Base-by-base conservation (phyloP, 2,329 filamentous ascomycete species). In the Ophiostoma ulmi region DNA sequence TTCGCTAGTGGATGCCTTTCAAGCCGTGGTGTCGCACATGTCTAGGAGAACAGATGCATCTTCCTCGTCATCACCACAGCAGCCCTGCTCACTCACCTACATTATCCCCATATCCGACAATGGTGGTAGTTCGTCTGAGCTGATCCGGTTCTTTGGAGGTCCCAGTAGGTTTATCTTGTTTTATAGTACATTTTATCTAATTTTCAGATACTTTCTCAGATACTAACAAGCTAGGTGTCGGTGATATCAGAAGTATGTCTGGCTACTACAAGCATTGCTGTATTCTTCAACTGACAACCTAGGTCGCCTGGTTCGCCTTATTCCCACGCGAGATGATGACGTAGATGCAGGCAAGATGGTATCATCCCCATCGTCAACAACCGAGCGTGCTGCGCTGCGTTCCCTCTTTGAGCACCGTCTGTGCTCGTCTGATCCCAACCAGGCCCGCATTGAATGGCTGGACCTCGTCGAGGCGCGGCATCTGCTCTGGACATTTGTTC, bases 41-140 rank as follows among this genome's bases (percentile, higher is more conserved):
- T 69, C 69, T 14, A 48, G n/a, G 39, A 13, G 52, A 2, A 17
- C 58, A 38, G 22, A 20, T 20, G 11, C 52, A 14, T 22, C 52
- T 6, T 58, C 11, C 14, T 58, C 48, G 80, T 88, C 73, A 89
- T 85, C 35, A 88, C 85, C 55, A 36, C 55, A 17, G 35, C 63
- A 11, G 73, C 80, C 85, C 58, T 91, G 90, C 76, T 82, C 85
- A 2, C 81, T 96, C 61, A 92, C 88, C 80, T 96, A 97, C 79
- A 88, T 97, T 72, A 97, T 98, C 69, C 94, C 94, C 48, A 97
- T 97, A 78, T 95, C 91, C 74, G 94, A 98, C 81, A 98, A 98
- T 80, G 94, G 94, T 67, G 94, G 94, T 55, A 96, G 92, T 75
- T 96, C 93, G 2, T 97, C 92, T 64, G 94, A 98, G 81, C 83